phyloP scores from a whole-genome alignment of 116 monocot species.

The Zostera marina region DNA sequence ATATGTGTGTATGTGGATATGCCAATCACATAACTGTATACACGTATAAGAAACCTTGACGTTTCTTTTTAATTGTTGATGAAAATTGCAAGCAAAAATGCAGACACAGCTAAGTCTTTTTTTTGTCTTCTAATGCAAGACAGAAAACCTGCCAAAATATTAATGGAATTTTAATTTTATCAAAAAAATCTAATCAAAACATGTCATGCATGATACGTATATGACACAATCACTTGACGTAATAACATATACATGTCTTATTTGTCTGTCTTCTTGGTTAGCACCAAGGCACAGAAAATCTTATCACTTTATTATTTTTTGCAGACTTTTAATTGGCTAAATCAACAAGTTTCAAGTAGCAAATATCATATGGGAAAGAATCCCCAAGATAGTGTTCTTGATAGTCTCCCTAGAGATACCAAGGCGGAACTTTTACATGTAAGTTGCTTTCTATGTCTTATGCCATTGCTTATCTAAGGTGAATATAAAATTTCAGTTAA shows the following conservation, averaged over 20 bases:
- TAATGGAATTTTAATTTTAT: too few relatives aligned
- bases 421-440: conserved; percentile 83
- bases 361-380: conserved; percentile 69
- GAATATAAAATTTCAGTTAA: too few relatives aligned
- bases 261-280: background rate
- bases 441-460: conserved; percentile 12
- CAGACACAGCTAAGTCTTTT: too few relatives aligned
- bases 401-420: conserved; percentile 42
- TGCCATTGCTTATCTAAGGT: background rate
- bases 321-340: conserved; percentile 82
- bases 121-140: too few relatives aligned
- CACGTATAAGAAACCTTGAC: too few relatives aligned
- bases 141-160: too few relatives aligned
- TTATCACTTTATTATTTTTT: conserved; percentile 1
- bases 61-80: too few relatives aligned
- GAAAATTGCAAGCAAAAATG: too few relatives aligned
- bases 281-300: background rate
- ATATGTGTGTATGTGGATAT: too few relatives aligned
- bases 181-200: background rate
- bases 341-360: conserved; percentile 74
- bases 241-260: background rate
- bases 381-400: conserved; percentile 66
- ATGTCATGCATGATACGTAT: background rate
- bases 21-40: too few relatives aligned
- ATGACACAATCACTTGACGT: too few relatives aligned